These are phyloP conservation scores for Neocatenulostroma microsporum DNA, from an alignment of 2,329 filamentous ascomycete species.

Conservation along the genomic window DNA sequence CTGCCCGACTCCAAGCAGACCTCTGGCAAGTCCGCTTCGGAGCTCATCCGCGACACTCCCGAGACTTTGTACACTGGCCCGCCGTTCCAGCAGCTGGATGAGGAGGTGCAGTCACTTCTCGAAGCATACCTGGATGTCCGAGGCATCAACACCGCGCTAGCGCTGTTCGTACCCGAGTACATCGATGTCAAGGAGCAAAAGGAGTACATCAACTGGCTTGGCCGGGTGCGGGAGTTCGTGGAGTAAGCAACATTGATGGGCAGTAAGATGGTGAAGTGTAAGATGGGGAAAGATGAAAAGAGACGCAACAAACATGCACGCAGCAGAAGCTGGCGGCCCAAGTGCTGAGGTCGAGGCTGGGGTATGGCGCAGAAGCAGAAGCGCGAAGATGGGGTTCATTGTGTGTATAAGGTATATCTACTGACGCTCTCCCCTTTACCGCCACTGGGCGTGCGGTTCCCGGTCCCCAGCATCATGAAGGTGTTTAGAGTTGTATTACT, in stretches of 20 bases:
- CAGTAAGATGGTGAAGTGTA: too few relatives aligned
- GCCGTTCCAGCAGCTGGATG: constrained; percentile 87
- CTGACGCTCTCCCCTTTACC: neutral
- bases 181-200: constrained; percentile 98
- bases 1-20: constrained; percentile 72
- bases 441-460: neutral
- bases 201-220: constrained; percentile 89
- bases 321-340: too few relatives aligned
- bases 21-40: constrained; percentile 51
- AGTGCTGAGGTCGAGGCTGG: too few relatives aligned
- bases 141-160: constrained; percentile 78
- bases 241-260: constrained; percentile 48
- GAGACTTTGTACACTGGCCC: constrained; percentile 85
- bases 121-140: constrained; percentile 94
- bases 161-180: constrained; percentile 89
- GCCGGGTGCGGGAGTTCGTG: constrained; percentile 75
- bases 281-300: too few relatives aligned
- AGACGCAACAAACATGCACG: too few relatives aligned
- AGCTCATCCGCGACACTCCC: constrained; percentile 54
- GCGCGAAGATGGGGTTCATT: neutral
- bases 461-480: too few relatives aligned
- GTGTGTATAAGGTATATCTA: neutral
- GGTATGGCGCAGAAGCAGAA: neutral
- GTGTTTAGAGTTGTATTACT: neutral
- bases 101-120: constrained; percentile 85